These are phyloP conservation scores for Kwoniella dendrophila DNA, from an alignment of 768 basidiomycete genomes.

Conservation along the genomic window DNA sequence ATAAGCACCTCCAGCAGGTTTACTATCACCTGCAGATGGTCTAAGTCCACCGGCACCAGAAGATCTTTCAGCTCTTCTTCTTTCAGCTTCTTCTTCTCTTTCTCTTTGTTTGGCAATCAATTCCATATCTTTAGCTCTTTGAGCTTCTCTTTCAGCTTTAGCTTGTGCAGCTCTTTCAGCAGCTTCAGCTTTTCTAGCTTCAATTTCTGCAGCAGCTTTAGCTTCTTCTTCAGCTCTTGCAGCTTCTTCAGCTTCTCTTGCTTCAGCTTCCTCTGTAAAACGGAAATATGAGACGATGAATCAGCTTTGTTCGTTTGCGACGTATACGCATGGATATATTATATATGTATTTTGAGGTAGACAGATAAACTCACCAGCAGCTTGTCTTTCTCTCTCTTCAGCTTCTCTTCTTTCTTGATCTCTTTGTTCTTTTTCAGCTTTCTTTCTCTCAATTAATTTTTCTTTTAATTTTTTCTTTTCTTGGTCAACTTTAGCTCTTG, in stretches of 20 bases:
- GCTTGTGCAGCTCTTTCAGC: slow-evolving; percentile 52
- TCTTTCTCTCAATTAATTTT: slow-evolving; percentile 64
- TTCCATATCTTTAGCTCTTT: slow-evolving; percentile 45
- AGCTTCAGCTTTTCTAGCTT: slow-evolving; percentile 39
- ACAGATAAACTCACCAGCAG: slow-evolving; percentile 43
- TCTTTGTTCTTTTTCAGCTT: slow-evolving; percentile 61
- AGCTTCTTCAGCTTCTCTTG: slow-evolving; percentile 68
- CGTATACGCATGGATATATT: background rate
- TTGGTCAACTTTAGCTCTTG: slow-evolving; percentile 72
- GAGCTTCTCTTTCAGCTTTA: slow-evolving; percentile 38
- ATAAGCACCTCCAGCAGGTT: slow-evolving; percentile 31
- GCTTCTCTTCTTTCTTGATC: slow-evolving; percentile 59
- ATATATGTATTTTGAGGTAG: background rate
- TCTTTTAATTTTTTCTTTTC: slow-evolving; percentile 76
- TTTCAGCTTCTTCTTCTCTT: slow-evolving; percentile 57
- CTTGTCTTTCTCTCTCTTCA: slow-evolving; percentile 41
- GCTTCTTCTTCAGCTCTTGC: slow-evolving; percentile 60
- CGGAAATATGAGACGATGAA: background rate
- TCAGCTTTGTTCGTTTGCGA: background rate
- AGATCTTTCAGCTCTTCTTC: slow-evolving; percentile 39
- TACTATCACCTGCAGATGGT: too few species aligned
- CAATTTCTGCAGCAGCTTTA: slow-evolving; percentile 42
- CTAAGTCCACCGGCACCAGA: slow-evolving; percentile 30
- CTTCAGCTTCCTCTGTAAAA: slow-evolving; percentile 60
- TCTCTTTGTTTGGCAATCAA: slow-evolving; percentile 51